These are phyloP conservation scores for Hordeum vulgare DNA, from an alignment of 176 grass and related monocot species.

Conservation along the genomic window MorexV3_pseudomolecules_assembly NC_058520.1:569082438-569082937, in stretches of 20 bases:
- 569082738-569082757: not conserved
- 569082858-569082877: constrained; percentile 33
- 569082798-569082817: constrained; percentile 35
- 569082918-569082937: constrained; percentile 37
- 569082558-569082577: constrained; percentile 63
- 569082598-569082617: constrained; percentile 17
- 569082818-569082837: constrained; percentile 33
- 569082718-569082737: not conserved
- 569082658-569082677: constrained; percentile 54
- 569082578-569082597: constrained; percentile 30
- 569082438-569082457: constrained; percentile 1
- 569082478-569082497: constrained; percentile 45
- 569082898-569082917: constrained; percentile 44
- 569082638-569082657: constrained; percentile 24
- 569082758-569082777: constrained; percentile 16
- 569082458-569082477: constrained; percentile 51
- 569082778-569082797: not conserved
- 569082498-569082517: constrained; percentile 51
- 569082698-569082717: not conserved
- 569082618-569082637: constrained; percentile 18
- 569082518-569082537: constrained; percentile 74
- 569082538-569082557: constrained; percentile 56
- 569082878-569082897: constrained; percentile 36
- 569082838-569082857: constrained; percentile 32
- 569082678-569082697: not conserved